Conservation (phyloP, 1,284 basidiomycete species). For the Dichomitus squalens region DNA sequence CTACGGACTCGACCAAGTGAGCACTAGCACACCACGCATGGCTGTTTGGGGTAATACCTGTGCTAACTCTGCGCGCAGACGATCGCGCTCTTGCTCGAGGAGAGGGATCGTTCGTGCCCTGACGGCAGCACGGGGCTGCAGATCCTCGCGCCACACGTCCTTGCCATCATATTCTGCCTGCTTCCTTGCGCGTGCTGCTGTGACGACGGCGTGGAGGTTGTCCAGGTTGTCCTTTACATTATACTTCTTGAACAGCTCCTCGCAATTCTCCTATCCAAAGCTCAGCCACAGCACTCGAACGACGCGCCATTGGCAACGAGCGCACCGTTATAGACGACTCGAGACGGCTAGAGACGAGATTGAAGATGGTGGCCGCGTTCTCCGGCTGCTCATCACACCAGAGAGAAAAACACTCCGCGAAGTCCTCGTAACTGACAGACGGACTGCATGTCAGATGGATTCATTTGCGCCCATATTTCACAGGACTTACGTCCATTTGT, state of each 20-base stretch:
- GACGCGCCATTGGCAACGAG: not conserved
- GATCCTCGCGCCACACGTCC: constrained; percentile 64
- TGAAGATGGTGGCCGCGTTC: constrained; percentile 64
- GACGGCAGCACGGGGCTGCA: constrained; percentile 62
- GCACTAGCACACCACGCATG: not conserved
- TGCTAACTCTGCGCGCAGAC: constrained; percentile 50
- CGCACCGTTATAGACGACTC: constrained; percentile 65
- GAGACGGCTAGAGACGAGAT: constrained; percentile 68
- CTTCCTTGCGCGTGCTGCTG: constrained; percentile 68
- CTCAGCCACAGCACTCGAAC: not conserved
- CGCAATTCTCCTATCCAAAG: constrained; percentile 38
- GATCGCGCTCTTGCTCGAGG: constrained; percentile 54
- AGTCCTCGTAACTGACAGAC: constrained; percentile 66
- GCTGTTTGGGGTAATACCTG: constrained; percentile 37
- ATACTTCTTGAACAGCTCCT: constrained; percentile 64
- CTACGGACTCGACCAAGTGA: constrained; percentile 35
- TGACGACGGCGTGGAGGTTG: constrained; percentile 65
- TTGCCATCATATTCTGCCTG: constrained; percentile 43
- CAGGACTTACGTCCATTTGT: constrained; percentile 76
- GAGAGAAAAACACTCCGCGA: constrained; percentile 73
- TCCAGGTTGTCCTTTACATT: constrained; percentile 69
- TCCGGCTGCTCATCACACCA: constrained; percentile 76
- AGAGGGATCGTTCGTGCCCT: constrained; percentile 62
- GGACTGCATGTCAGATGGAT: not conserved
- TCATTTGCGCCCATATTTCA: constrained; percentile 1